These are phyloP conservation scores for Sanguinoderma infundibulare DNA, from an alignment of 1,284 basidiomycete genomes.

Conservation along the genomic window DNA sequence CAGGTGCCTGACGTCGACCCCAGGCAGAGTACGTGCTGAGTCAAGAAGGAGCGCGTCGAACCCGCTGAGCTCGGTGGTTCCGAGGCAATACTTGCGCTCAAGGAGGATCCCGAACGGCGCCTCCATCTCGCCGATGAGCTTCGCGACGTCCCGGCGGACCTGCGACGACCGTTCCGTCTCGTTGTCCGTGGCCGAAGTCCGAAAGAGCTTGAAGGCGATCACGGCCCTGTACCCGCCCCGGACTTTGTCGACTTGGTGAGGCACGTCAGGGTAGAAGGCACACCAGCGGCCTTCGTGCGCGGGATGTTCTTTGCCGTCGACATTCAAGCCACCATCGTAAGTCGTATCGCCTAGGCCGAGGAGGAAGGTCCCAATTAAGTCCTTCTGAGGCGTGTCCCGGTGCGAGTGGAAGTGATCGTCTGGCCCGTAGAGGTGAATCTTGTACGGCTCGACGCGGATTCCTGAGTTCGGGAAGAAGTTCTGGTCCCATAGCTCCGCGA, in stretches of 20 bases:
- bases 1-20: slow-evolving; percentile 29
- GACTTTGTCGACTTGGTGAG: slow-evolving; percentile 33
- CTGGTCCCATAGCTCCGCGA: slow-evolving; percentile 28
- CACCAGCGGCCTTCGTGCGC: slow-evolving; percentile 32
- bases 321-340: slow-evolving; percentile 8
- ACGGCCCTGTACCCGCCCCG: slow-evolving; percentile 34
- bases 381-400: slow-evolving; percentile 35
- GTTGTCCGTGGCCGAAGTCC: background rate
- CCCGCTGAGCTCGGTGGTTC: slow-evolving; percentile 29
- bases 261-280: slow-evolving; percentile 44
- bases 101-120: slow-evolving; percentile 36
- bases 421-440: slow-evolving; percentile 38
- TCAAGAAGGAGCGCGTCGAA: slow-evolving; percentile 32
- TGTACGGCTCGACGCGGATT: slow-evolving; percentile 36
- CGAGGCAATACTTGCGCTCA: slow-evolving; percentile 33
- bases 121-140: slow-evolving; percentile 19
- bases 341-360: slow-evolving; percentile 12
- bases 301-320: slow-evolving; percentile 11
- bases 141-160: background rate
- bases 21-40: slow-evolving; percentile 14
- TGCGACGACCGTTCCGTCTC: background rate
- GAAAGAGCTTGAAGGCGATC: slow-evolving; percentile 40
- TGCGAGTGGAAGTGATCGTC: slow-evolving; percentile 35
- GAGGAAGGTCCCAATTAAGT: slow-evolving; percentile 31
- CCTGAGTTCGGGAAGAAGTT: slow-evolving; percentile 25